phyloP scores from a whole-genome alignment of 2,329 filamentous ascomycete species.

The Alternaria dauci region DNA sequence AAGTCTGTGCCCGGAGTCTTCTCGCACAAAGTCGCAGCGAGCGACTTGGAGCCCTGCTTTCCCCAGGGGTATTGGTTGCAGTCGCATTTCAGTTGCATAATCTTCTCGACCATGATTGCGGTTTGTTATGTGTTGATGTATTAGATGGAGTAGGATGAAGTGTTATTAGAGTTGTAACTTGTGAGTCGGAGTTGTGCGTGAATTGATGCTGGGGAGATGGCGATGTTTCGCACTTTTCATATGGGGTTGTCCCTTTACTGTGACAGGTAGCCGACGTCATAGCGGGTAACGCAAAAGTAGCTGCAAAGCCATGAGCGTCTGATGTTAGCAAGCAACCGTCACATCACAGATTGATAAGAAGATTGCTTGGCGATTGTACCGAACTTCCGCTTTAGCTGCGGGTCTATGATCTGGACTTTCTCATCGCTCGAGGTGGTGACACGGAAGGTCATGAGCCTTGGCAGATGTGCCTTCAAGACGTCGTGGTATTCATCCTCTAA shows the following conservation, averaged over 20 bases:
- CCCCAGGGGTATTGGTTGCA: constrained; percentile 76
- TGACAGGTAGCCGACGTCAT: constrained; percentile 45
- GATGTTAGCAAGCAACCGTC: constrained; percentile 24
- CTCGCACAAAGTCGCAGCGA: constrained; percentile 71
- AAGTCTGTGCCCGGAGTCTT: constrained; percentile 71
- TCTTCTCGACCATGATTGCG: constrained; percentile 57
- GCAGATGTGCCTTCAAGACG: not conserved
- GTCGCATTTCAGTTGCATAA: constrained; percentile 63
- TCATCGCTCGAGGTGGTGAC: not conserved
- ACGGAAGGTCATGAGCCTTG: not conserved
- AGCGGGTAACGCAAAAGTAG: constrained; percentile 29
- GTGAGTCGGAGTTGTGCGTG: not conserved
- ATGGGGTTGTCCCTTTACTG: constrained; percentile 19
- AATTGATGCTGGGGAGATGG: constrained; percentile 2
- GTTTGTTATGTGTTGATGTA: not conserved
- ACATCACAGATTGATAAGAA: constrained; percentile 7
- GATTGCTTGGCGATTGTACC: constrained; percentile 9
- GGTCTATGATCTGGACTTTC: not conserved
- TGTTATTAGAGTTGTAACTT: not conserved
- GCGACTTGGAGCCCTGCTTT: constrained; percentile 69
- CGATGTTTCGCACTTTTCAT: constrained; percentile 10
- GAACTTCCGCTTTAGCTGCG: constrained; percentile 4
- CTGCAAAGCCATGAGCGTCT: constrained; percentile 9
- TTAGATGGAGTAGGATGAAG: not conserved
- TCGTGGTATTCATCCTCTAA: not conserved